Conservation (phyloP, 2,329 filamentous ascomycete genomes). For the Fusarium xylarioides region DNA sequence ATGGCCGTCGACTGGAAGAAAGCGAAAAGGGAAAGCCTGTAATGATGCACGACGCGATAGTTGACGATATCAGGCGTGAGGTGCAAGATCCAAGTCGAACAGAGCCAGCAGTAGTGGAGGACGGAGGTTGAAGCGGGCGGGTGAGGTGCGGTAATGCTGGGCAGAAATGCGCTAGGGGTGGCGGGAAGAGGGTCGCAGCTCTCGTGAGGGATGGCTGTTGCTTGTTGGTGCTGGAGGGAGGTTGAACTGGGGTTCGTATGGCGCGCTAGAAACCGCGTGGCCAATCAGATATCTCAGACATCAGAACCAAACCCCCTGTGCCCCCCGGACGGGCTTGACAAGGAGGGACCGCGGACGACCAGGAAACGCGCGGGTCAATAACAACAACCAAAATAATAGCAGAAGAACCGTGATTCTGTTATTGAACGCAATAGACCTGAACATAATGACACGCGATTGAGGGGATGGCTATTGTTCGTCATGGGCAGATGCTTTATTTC, state of each 20-base stretch:
- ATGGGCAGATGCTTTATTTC: background rate
- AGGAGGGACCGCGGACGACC: constrained; percentile 39
- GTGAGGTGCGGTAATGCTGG: constrained; percentile 29
- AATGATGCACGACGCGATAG: constrained; percentile 33
- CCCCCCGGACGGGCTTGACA: constrained; percentile 18
- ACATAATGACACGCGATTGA: background rate
- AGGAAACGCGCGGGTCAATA: constrained; percentile 45
- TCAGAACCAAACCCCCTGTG: constrained; percentile 18
- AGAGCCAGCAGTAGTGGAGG: constrained; percentile 29
- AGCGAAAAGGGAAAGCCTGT: constrained; percentile 16
- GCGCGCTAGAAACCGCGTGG: constrained; percentile 35
- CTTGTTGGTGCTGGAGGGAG: constrained; percentile 39
- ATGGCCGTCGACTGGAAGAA: background rate
- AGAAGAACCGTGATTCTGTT: constrained; percentile 24
- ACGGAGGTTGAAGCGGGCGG: constrained; percentile 34
- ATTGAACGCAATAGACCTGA: constrained; percentile 9
- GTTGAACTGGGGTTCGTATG: constrained; percentile 38
- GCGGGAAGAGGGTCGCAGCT: constrained; percentile 40
- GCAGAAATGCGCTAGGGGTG: constrained; percentile 36
- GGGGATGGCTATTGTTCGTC: background rate
- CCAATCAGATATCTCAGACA: constrained; percentile 35
- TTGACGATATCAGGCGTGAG: constrained; percentile 30
- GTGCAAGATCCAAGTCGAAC: constrained; percentile 34
- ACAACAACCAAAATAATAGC: constrained; percentile 43
- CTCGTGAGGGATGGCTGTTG: constrained; percentile 40